These are phyloP conservation scores for Colletotrichum kahawae DNA, from an alignment of 2,329 filamentous ascomycete genomes.

Conservation along the genomic window DNA sequence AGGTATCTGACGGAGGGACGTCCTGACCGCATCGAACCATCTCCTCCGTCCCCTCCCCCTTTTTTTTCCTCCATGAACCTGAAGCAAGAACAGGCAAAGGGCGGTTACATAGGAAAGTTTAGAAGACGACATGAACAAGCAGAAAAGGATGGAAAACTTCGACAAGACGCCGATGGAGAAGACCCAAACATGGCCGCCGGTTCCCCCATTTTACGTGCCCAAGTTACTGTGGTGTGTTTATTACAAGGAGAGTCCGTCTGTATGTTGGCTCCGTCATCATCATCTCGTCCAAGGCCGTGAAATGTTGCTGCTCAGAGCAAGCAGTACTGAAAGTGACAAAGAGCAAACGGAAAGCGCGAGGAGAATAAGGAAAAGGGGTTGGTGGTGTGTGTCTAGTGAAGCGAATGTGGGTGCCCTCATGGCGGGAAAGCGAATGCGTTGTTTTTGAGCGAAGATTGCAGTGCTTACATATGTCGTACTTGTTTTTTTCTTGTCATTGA, in stretches of 20 bases:
- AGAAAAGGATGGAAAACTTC: background rate
- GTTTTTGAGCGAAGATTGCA: background rate
- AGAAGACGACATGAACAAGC: background rate
- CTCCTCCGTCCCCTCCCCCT: background rate
- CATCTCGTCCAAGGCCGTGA: conserved; percentile 16
- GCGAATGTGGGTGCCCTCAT: conserved; percentile 5
- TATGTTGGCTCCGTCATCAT: conserved; percentile 13
- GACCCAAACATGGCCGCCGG: background rate
- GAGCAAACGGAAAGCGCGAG: background rate
- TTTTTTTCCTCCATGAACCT: background rate
- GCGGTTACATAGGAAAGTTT: background rate
- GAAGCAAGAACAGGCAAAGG: background rate
- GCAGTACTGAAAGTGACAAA: background rate
- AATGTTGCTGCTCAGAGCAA: background rate
- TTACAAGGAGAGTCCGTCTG: background rate
- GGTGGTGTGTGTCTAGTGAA: background rate
- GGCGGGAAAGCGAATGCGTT: background rate
- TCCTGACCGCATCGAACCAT: background rate
- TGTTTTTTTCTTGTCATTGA: background rate
- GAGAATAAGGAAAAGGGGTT: background rate
- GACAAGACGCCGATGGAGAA: background rate
- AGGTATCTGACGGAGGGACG: background rate
- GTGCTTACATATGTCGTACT: background rate
- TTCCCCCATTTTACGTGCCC: background rate
- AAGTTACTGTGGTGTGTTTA: background rate